A percentile compares a stretch with the other conserved stretches of the same genome.
phyloP scores from a whole-genome alignment of 805 yeast genomes.

The Lachancea waltii region DNA sequence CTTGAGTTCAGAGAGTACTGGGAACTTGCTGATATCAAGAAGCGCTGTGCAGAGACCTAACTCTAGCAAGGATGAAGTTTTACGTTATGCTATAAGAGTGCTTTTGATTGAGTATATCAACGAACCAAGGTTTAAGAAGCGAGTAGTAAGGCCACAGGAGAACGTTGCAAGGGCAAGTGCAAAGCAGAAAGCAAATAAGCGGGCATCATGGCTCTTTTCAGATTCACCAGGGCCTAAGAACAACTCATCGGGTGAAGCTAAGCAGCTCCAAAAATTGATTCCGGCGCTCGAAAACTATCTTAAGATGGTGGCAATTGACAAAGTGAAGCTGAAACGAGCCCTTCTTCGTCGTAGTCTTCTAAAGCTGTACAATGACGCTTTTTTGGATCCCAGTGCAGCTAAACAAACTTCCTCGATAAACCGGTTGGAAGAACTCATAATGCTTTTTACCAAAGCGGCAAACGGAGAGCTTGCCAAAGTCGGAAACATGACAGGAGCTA shows the following conservation, averaged over 20 bases:
- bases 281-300: constrained; percentile 37
- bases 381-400: constrained; percentile 36
- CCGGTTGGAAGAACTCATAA: constrained; percentile 41
- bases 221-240: too few relatives aligned
- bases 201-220: constrained; percentile 5
- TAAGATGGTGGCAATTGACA: constrained; percentile 42
- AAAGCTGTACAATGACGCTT: constrained; percentile 54
- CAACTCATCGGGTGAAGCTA: constrained; percentile 2
- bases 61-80: constrained; percentile 27
- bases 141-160: constrained; percentile 6
- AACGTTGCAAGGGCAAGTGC: neutral
- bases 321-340: constrained; percentile 33
- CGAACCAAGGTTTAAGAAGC: constrained; percentile 53
- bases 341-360: constrained; percentile 51
- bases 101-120: constrained; percentile 53
- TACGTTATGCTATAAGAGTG: constrained; percentile 48
- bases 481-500: constrained; percentile 20
- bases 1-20: constrained; percentile 1
- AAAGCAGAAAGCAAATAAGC: constrained; percentile 1
- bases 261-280: constrained; percentile 29
- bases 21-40: neutral
- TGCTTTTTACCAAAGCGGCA: constrained; percentile 47
- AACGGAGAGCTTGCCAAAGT: constrained; percentile 45
- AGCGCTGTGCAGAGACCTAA: neutral
- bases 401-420: constrained; percentile 29